phyloP scores from a whole-genome alignment of 495 filamentous ascomycete species.

The Evernia prunastri region DNA sequence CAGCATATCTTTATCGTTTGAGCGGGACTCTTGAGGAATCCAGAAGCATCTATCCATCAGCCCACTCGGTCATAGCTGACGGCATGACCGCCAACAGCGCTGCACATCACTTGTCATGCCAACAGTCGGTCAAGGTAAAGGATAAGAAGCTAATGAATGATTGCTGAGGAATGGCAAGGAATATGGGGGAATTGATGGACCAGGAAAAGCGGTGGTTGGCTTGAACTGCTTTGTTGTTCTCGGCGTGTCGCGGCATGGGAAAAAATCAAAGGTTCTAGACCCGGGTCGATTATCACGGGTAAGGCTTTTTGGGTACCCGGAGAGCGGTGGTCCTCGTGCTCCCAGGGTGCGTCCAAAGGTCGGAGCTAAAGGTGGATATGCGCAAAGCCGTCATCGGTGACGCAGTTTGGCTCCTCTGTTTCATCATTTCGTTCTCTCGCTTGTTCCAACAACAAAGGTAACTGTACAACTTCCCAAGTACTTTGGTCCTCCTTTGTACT shows the following conservation, averaged over 20 bases:
- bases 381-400: constrained; percentile 16
- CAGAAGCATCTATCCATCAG: neutral
- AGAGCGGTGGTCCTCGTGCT: constrained; percentile 13
- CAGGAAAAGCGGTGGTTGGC: too few species aligned
- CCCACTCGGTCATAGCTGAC: constrained; percentile 1
- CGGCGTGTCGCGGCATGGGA: neutral
- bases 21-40: neutral
- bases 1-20: too few species aligned
- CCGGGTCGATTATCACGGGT: constrained; percentile 8
- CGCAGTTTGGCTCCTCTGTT: neutral
- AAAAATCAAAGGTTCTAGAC: constrained; percentile 17
- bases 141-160: neutral
- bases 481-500: too few species aligned
- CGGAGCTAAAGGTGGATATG: too few species aligned
- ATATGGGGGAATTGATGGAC: too few species aligned
- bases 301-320: constrained; percentile 20
- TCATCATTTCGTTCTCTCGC: neutral
- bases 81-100: neutral
- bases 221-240: too few species aligned
- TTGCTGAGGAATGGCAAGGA: neutral
- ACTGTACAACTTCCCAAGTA: too few species aligned
- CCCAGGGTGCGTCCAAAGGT: neutral
- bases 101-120: neutral
- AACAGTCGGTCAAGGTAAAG: neutral
- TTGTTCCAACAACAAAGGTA: neutral